These are phyloP conservation scores for Gossypium trilobum DNA, from an alignment of 441 rosid species.

Conservation along the genomic window DNA sequence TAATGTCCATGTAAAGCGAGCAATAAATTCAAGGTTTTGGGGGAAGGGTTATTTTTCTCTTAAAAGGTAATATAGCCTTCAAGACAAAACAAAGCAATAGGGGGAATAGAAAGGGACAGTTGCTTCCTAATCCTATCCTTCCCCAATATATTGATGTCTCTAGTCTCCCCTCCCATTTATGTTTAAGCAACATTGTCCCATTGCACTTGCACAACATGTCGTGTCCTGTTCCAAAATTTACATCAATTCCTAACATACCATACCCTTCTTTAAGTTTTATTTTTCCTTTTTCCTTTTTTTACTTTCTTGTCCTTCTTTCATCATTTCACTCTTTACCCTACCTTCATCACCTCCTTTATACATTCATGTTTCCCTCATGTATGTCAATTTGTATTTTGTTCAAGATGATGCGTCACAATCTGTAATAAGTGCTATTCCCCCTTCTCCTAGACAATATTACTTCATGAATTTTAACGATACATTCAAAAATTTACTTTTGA, in stretches of 20 bases:
- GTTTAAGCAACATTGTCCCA: slow-evolving; percentile 34
- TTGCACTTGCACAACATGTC: slow-evolving; percentile 27
- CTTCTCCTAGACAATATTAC: neutral
- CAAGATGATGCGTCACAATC: slow-evolving; percentile 31
- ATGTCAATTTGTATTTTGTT: slow-evolving; percentile 20
- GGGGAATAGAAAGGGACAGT: slow-evolving; percentile 38
- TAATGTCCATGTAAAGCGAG: neutral
- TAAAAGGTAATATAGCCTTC: neutral
- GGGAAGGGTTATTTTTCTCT: neutral
- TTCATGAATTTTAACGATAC: neutral
- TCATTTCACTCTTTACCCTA: slow-evolving; percentile 25
- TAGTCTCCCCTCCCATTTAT: slow-evolving; percentile 10
- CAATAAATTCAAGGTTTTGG: slow-evolving; percentile 35
- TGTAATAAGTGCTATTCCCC: slow-evolving; percentile 19
- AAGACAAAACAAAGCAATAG: slow-evolving; percentile 9
- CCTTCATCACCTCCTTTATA: slow-evolving; percentile 16
- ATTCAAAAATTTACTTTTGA: neutral
- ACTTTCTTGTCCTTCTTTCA: slow-evolving; percentile 8
- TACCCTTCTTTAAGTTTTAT: neutral
- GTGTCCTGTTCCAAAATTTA: slow-evolving; percentile 34
- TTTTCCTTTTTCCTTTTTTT: neutral
- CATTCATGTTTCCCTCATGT: slow-evolving; percentile 3
- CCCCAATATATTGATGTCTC: slow-evolving; percentile 21
- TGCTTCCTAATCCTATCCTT: slow-evolving; percentile 29
- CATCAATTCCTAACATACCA: slow-evolving; percentile 19